Evolutionary conservation across 2,329 filamentous ascomycete species (phyloP).

Genomic region (Bipolaris victoriae): DNA sequence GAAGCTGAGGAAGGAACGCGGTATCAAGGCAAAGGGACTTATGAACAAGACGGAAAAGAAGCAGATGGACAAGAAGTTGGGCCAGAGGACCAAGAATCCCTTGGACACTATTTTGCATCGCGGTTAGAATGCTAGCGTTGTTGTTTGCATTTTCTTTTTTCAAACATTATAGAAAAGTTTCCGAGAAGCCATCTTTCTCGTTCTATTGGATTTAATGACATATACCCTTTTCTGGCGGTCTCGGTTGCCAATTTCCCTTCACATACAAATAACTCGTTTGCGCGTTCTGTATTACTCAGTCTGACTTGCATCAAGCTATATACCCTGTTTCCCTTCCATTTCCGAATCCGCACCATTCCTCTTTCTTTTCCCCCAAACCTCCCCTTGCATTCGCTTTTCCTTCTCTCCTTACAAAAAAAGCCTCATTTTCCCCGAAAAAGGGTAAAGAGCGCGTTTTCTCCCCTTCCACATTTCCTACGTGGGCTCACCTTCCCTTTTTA

Average conservation of each 20-base stretch:
- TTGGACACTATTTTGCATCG: slow-evolving; percentile 37
- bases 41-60: slow-evolving; percentile 35
- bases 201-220: not conserved
- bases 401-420: too few species aligned
- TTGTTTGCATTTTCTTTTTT: not conserved
- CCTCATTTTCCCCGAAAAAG: too few species aligned
- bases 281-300: too few species aligned
- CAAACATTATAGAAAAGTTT: not conserved
- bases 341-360: not conserved
- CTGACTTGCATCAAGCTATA: too few species aligned
- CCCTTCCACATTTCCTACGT: not conserved
- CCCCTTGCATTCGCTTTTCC: too few species aligned
- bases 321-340: too few species aligned
- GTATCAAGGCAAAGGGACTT: slow-evolving; percentile 39
- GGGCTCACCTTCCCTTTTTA: not conserved
- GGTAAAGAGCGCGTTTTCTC: too few species aligned
- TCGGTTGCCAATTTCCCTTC: too few species aligned
- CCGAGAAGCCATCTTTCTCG: not conserved
- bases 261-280: too few species aligned
- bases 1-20: slow-evolving; percentile 57
- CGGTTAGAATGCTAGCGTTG: slow-evolving; percentile 18
- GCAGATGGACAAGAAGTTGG: slow-evolving; percentile 26
- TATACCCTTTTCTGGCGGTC: not conserved
- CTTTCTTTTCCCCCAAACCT: not conserved
- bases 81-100: slow-evolving; percentile 33